A percentile compares a stretch with the other conserved stretches of the same genome.
Conservation (phyloP, 2,329 filamentous ascomycete genomes). For the Emergomyces africanus region DNA sequence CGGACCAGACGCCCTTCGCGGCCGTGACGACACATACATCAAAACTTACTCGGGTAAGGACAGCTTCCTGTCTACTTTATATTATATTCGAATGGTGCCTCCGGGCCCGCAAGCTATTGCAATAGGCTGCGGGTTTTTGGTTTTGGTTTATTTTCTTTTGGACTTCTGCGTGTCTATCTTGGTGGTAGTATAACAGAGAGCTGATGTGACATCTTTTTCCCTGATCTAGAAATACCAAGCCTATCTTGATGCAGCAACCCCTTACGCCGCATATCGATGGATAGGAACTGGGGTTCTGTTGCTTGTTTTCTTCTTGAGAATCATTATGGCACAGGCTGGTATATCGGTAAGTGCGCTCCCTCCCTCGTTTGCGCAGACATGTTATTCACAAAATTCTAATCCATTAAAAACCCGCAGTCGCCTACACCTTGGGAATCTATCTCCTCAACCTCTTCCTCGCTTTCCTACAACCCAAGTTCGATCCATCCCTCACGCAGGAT, state of each 20-base stretch:
- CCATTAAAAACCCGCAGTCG: constrained; percentile 45
- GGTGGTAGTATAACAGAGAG: not conserved
- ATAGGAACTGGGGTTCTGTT: constrained; percentile 64
- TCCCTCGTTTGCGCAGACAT: not conserved
- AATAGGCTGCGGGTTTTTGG: not conserved
- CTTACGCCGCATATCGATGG: constrained; percentile 85
- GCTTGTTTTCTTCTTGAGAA: constrained; percentile 72
- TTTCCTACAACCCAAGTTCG: constrained; percentile 96
- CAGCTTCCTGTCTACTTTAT: not conserved
- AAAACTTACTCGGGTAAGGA: constrained; percentile 31
- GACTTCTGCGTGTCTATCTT: not conserved
- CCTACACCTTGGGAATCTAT: constrained; percentile 96
- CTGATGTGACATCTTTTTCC: not conserved
- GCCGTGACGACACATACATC: constrained; percentile 74
- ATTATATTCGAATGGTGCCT: not conserved
- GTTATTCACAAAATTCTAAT: not conserved
- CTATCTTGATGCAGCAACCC: constrained; percentile 85
- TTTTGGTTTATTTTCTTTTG: no score
- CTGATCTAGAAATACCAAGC: constrained; percentile 70
- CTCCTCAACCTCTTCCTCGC: constrained; percentile 98
- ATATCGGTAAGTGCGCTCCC: constrained; percentile 58
- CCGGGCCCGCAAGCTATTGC: not conserved
- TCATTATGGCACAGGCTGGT: constrained; percentile 92
- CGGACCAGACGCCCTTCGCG: constrained; percentile 83
- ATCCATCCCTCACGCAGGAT: constrained; percentile 88